Base-by-base conservation (phyloP, 2,329 filamentous ascomycete genomes). In the Seiridium cupressi region DNA sequence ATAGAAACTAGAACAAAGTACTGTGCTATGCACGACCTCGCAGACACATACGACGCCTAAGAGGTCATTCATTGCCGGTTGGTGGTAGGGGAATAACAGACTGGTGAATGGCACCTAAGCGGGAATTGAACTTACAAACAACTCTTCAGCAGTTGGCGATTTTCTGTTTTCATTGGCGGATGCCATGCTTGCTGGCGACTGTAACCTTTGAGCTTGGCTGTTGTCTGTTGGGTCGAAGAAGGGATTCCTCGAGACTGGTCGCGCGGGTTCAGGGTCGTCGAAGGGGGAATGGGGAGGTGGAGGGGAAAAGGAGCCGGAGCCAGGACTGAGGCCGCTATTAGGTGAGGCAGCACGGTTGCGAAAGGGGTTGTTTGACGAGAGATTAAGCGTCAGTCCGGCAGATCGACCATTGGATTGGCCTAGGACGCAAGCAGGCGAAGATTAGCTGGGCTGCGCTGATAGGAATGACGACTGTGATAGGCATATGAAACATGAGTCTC, bases 331-430 rank as follows among this genome's bases (percentile, higher is more conserved):
- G 68, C 70, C 68, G 65, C 62, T 71, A 58, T 58, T 58, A 70
- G 84, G 88, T 64, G 89, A 91, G 44, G 81, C 79, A 64, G 88
- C 86, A 70, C 89, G 86, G 75, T 91, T 91, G 79, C 90, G 88
- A 70, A 86, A 93, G 63, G 90, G 90, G 73, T 93, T 93, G 82
- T 93, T 93, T 73, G 90, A 93, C 74, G 88, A 88, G 70, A 93
- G 84, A 75, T 87, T 89, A 73, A 89, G 78, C 58, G 84, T 79
- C 71, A 89, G 79, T 66, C 81, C 81, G 65, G 82, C 74, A 67
- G 84, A 83, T 65, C 77, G 81, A 67, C 76, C 65, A 62, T 65
- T 64, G 66, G 68, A 66, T 57, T 75, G 75, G 68, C 74, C 77
- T 78, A 73, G 70, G 64, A 59, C 55, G 56, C 62, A 60, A 63